Conservation (phyloP, 805 yeast species). For the Zygotorulaspora florentina region DNA sequence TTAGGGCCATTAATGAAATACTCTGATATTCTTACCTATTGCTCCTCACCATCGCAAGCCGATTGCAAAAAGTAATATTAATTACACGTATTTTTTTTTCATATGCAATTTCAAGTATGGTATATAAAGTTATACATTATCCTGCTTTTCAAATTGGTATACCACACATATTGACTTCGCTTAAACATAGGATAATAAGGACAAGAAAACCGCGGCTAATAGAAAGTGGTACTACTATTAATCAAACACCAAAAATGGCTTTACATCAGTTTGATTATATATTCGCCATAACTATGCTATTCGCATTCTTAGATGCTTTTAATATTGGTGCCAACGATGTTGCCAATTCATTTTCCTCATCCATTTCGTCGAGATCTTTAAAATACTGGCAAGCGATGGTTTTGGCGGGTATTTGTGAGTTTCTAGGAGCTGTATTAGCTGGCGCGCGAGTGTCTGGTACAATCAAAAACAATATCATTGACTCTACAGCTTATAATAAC, state of each 20-base stretch:
- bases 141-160: too few species aligned
- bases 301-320: conserved; percentile 75
- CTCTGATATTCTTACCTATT: too few species aligned
- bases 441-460: conserved; percentile 75
- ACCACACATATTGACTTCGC: too few species aligned
- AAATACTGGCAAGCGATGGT: conserved; percentile 74
- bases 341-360: conserved; percentile 74
- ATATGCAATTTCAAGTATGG: too few species aligned
- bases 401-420: conserved; percentile 66
- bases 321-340: conserved; percentile 82
- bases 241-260: conserved; percentile 25
- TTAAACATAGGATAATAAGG: too few species aligned
- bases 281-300: conserved; percentile 63
- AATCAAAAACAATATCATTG: conserved; percentile 60
- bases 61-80: too few species aligned
- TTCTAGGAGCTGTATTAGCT: conserved; percentile 67
- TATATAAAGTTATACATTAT: too few species aligned
- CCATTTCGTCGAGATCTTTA: conserved; percentile 65
- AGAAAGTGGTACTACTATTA: not conserved
- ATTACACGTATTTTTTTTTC: too few species aligned
- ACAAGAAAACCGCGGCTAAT: too few species aligned
- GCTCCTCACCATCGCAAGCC: too few species aligned
- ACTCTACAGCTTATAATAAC: conserved; percentile 43
- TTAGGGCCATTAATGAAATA: too few species aligned
- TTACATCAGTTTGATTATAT: conserved; percentile 62